These are phyloP conservation scores for Geosiphon pyriformis DNA, from an alignment of 192 early-diverging fungal species.

Conservation along the genomic window DNA sequence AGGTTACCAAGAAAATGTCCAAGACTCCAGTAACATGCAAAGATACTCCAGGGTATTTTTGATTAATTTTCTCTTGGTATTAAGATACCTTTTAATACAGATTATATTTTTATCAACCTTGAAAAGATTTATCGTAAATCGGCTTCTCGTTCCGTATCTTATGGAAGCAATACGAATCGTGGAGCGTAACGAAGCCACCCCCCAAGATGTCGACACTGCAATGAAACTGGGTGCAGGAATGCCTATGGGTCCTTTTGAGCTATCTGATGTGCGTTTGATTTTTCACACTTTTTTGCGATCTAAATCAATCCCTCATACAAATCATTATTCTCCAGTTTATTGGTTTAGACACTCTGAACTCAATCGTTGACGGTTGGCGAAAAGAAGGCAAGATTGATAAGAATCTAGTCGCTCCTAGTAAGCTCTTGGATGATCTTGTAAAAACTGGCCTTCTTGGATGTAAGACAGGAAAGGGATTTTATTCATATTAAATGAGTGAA, in stretches of 20 bases:
- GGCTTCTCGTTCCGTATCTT: slow-evolving; percentile 93
- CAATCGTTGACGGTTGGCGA: slow-evolving; percentile 93
- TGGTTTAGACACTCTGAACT: slow-evolving; percentile 94
- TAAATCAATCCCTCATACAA: background rate
- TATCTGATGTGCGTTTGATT: slow-evolving; percentile 62
- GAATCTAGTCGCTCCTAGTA: slow-evolving; percentile 69
- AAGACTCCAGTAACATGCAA: slow-evolving; percentile 92
- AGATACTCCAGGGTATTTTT: slow-evolving; percentile 84
- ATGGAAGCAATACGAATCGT: slow-evolving; percentile 91
- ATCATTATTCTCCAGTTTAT: slow-evolving; percentile 59
- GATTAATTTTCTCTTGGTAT: background rate
- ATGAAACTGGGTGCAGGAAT: slow-evolving; percentile 98
- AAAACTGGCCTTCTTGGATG: slow-evolving; percentile 70
- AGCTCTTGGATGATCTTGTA: slow-evolving; percentile 70
- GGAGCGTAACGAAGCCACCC: slow-evolving; percentile 81
- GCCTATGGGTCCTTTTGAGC: slow-evolving; percentile 90
- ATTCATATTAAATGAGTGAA: slow-evolving; percentile 54
- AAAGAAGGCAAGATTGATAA: slow-evolving; percentile 71
- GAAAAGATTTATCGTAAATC: slow-evolving; percentile 84
- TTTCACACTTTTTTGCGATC: background rate
- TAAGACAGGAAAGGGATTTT: slow-evolving; percentile 85
- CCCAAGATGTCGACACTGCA: slow-evolving; percentile 85
- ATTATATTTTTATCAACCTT: background rate
- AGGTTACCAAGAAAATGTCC: slow-evolving; percentile 67
- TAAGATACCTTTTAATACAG: background rate